Evolutionary conservation across 495 filamentous ascomycete species (phyloP).

Genomic region (Aspergillus campestris): DNA sequence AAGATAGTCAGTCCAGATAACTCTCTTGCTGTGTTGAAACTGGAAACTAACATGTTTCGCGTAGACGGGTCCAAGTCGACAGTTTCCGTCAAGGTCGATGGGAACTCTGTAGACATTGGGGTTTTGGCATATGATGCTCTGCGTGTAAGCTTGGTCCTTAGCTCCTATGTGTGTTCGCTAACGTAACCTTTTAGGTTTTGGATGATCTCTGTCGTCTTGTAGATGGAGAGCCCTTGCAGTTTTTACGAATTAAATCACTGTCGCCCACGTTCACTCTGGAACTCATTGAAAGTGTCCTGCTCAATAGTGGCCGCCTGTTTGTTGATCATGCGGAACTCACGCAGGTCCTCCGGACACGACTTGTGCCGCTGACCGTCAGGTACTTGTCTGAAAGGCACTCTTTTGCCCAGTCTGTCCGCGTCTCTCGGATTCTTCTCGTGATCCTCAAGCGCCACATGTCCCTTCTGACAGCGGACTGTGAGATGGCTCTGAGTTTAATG

Average conservation of each 20-base stretch:
- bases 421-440: conserved; percentile 72
- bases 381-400: conserved; percentile 67
- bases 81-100: conserved; percentile 36
- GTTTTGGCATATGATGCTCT: conserved; percentile 82
- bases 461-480: conserved; percentile 69
- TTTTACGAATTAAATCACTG: conserved; percentile 65
- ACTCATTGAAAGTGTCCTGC: conserved; percentile 79
- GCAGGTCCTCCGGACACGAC: conserved; percentile 64
- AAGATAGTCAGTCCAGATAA: conserved; percentile 49
- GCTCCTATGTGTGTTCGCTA: conserved; percentile 2
- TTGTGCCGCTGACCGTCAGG: conserved; percentile 76
- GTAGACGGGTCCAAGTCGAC: conserved; percentile 30
- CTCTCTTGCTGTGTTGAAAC: conserved; percentile 15
- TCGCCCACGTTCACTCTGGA: conserved; percentile 79
- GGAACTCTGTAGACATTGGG: conserved; percentile 55
- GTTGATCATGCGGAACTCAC: conserved; percentile 70
- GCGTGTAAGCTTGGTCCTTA: conserved; percentile 36
- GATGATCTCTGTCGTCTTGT: conserved; percentile 84
- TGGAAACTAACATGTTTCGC: conserved; percentile 46
- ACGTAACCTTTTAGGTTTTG: conserved; percentile 49
- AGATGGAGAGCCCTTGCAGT: conserved; percentile 73
- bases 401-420: conserved; percentile 77
- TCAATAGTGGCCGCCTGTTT: conserved; percentile 77
- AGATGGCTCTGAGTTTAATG: conserved; percentile 73
- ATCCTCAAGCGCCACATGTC: conserved; percentile 68